Base-by-base conservation (phyloP, 805 yeast genomes). In the Wickerhamomyces silvicola region DNA sequence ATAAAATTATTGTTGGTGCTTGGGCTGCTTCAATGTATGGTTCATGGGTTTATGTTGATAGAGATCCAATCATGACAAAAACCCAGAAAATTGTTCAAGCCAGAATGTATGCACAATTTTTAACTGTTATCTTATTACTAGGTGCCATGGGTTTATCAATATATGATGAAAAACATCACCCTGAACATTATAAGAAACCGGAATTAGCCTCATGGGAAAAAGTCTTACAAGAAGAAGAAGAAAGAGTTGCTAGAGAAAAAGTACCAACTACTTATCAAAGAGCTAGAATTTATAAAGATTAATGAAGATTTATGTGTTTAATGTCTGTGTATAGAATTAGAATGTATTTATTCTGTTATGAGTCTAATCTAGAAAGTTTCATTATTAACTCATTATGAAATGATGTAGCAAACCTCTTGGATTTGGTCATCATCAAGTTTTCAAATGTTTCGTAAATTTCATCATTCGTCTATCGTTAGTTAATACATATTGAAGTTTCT, bases 41-140 rank as follows among this genome's bases (percentile, higher is more conserved):
- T 1, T 80, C 94, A 5, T 85, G 90, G 85, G 72, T 60, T 28
- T 48, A 63, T 27, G 85, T 82, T 32, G 78, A 82, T 60, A 72
- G 70, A 45, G 95, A 85, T 55, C 78, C 76, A 42, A 63, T 77
- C 53, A 71, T 85, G 80, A 72, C 84, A 33, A 70, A 67, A 42
- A 61, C 92, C 5, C 94, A 85, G 61, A 85, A 82, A 56, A 74
- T 82, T 30, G 92, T 81, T 21, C 88, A 81, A 54, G 94, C 94
- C 20, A 78, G 94, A 72, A 84, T 84, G 82, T 84, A 84, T 53
- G 94, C 94, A 9, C 94, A 85, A 58, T 83, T 81, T 42, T 59
- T 82, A 33, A 81, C 94, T 2, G 87, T 85, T 33, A 70, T 71
- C 9, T 60, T 84, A 39, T 60, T 84, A 42, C 57, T 84, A 33